A percentile compares a stretch with the other conserved stretches of the same genome.
These are phyloP conservation scores for Penicillium malachiteum DNA, from an alignment of 495 filamentous ascomycete species.

Conservation along the genomic window DNA sequence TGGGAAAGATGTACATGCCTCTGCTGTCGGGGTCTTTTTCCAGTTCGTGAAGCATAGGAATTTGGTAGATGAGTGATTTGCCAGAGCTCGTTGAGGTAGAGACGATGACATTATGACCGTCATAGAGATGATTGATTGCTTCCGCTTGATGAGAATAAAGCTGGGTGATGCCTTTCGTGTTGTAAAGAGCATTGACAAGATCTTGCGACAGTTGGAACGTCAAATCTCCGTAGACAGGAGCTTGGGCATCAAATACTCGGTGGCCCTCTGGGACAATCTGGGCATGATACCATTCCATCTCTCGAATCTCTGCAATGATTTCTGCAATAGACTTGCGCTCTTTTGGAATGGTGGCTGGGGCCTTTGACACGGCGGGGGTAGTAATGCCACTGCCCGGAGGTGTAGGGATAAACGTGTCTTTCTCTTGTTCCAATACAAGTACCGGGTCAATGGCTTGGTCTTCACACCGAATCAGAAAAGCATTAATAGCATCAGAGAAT, in stretches of 20 bases:
- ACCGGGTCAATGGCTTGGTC: constrained; percentile 67
- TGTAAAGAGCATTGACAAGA: constrained; percentile 92
- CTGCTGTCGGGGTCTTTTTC: constrained; percentile 73
- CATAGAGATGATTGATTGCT: constrained; percentile 86
- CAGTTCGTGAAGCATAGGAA: constrained; percentile 86
- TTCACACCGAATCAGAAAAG: constrained; percentile 72
- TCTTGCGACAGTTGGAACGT: constrained; percentile 84
- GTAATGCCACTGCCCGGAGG: constrained; percentile 48
- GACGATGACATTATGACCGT: constrained; percentile 84
- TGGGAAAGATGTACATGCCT: constrained; percentile 98
- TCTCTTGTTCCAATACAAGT: constrained; percentile 53
- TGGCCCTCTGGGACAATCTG: constrained; percentile 96
- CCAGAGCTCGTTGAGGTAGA: constrained; percentile 94
- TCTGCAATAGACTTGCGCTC: constrained; percentile 80
- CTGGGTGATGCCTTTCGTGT: constrained; percentile 77
- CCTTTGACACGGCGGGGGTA: constrained; percentile 42
- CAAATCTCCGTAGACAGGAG: constrained; percentile 78
- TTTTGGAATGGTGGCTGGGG: constrained; percentile 70
- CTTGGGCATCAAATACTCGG: constrained; percentile 86
- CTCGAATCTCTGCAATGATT: constrained; percentile 82
- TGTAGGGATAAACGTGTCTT: constrained; percentile 45
- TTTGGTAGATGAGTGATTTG: constrained; percentile 94
- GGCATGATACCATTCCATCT: constrained; percentile 79
- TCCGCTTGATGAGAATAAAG: constrained; percentile 95
- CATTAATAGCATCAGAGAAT: constrained; percentile 74